Evolutionary conservation across 305 asterid genomes (phyloP).

Genomic region (Fraxinus sp.): DNA sequence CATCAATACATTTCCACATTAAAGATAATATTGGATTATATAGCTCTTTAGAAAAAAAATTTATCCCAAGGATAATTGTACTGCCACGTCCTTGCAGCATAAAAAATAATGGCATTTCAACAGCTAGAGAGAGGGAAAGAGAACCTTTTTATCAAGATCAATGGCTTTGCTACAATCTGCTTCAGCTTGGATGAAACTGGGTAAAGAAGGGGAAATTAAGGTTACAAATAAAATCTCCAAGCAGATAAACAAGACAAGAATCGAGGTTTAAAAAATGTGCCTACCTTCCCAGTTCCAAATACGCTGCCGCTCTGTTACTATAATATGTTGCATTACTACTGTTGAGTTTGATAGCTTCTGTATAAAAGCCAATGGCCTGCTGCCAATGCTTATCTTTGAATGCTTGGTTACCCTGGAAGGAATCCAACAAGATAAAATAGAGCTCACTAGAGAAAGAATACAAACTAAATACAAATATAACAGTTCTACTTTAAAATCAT

Average conservation of each 20-base stretch:
- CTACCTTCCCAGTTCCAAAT: conserved; percentile 75
- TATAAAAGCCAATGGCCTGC: conserved; percentile 77
- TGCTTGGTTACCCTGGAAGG: conserved; percentile 83
- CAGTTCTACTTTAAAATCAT: conserved; percentile 11
- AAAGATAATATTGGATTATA: not conserved
- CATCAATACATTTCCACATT: not conserved
- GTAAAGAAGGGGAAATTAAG: conserved; percentile 11
- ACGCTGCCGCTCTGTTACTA: conserved; percentile 92
- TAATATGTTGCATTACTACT: conserved; percentile 75
- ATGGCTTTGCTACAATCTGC: conserved; percentile 84
- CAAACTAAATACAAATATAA: conserved; percentile 9
- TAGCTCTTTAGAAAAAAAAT: not conserved
- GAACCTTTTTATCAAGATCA: conserved; percentile 89
- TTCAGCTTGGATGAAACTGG: conserved; percentile 82
- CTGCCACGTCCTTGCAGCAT: not conserved
- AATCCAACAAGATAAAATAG: not conserved
- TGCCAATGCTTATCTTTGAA: conserved; percentile 85
- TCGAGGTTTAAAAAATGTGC: conserved; percentile 16
- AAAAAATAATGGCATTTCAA: not conserved
- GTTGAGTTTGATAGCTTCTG: conserved; percentile 91
- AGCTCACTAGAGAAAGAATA: not conserved
- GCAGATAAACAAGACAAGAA: not conserved
- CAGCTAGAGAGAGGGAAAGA: not conserved
- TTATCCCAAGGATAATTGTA: not conserved
- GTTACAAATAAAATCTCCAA: conserved; percentile 14